Evolutionary conservation across 2,329 filamentous ascomycete genomes (phyloP).

Genomic region (Elsinoe necatrix): DNA sequence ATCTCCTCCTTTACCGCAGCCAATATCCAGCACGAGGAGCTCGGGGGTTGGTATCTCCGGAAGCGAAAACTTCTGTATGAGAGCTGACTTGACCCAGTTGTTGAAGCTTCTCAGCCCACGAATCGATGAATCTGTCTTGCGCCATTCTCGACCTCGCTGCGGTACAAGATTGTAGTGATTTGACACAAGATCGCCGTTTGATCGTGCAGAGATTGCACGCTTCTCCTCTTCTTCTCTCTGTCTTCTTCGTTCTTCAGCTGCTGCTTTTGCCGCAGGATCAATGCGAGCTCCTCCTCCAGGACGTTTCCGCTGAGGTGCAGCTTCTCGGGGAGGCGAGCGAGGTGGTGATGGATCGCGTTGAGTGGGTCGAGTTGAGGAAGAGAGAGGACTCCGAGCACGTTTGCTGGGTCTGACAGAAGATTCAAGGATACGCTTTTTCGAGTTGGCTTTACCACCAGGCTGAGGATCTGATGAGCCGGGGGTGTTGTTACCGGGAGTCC

Average conservation of each 20-base stretch:
- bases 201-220: conserved; percentile 46
- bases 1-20: conserved; percentile 94
- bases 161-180: conserved; percentile 96
- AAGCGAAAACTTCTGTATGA: conserved; percentile 87
- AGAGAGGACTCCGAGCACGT: conserved; percentile 18
- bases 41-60: conserved; percentile 42
- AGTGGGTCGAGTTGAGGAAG: conserved; percentile 15
- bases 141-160: conserved; percentile 87
- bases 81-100: conserved; percentile 97
- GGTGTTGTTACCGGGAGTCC: conserved; percentile 6
- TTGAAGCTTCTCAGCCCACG: conserved; percentile 92
- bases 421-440: conserved; percentile 18
- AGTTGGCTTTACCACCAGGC: conserved; percentile 5
- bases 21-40: conserved; percentile 81
- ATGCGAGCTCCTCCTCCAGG: conserved; percentile 46
- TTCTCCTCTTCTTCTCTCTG: conserved; percentile 34
- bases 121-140: conserved; percentile 87
- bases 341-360: conserved; percentile 27
- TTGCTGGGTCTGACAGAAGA: conserved; percentile 16
- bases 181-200: conserved; percentile 70
- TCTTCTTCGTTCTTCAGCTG: conserved; percentile 48
- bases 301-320: conserved; percentile 25
- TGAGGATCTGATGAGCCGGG: not conserved
- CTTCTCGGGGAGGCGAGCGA: conserved; percentile 22
- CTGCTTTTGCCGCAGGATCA: conserved; percentile 57